Evolutionary conservation across 495 filamentous ascomycete genomes (phyloP).

Genomic region (Peziza echinospora): DNA sequence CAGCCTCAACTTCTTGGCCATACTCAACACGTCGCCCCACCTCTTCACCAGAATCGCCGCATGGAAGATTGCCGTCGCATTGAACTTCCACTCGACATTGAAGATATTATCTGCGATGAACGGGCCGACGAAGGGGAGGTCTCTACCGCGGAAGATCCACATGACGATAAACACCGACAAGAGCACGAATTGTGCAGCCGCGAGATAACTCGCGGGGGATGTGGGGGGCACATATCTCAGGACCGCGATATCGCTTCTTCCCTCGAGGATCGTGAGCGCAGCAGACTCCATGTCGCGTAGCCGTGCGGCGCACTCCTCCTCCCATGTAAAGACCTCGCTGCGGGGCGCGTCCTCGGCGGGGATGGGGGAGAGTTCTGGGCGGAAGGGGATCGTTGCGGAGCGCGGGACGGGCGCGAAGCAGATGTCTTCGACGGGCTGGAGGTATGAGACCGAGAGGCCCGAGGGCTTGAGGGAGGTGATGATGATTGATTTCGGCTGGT

Average conservation of each 20-base stretch:
- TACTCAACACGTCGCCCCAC: slow-evolving; percentile 13
- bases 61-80: slow-evolving; percentile 13
- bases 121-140: neutral
- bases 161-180: slow-evolving; percentile 9
- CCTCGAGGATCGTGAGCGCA: slow-evolving; percentile 6
- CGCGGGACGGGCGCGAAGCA: slow-evolving; percentile 16
- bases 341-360: slow-evolving; percentile 3
- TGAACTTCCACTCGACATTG: slow-evolving; percentile 17
- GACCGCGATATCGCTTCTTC: slow-evolving; percentile 11
- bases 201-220: slow-evolving; percentile 2
- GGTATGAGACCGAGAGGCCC: slow-evolving; percentile 10
- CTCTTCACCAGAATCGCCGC: slow-evolving; percentile 18
- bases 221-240: slow-evolving; percentile 10
- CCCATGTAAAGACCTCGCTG: slow-evolving; percentile 8
- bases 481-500: slow-evolving; percentile 7
- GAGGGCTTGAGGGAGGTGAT: slow-evolving; percentile 8
- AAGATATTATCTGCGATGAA: slow-evolving; percentile 7
- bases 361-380: slow-evolving; percentile 4
- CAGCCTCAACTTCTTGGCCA: slow-evolving; percentile 10
- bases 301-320: slow-evolving; percentile 6
- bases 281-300: slow-evolving; percentile 12
- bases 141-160: slow-evolving; percentile 4
- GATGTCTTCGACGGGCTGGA: slow-evolving; percentile 14
- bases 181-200: slow-evolving; percentile 8
- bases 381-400: slow-evolving; percentile 10